Evolutionary conservation across 1,284 basidiomycete species (phyloP).

Genomic region (Cryptococcus neoformans): DNA sequence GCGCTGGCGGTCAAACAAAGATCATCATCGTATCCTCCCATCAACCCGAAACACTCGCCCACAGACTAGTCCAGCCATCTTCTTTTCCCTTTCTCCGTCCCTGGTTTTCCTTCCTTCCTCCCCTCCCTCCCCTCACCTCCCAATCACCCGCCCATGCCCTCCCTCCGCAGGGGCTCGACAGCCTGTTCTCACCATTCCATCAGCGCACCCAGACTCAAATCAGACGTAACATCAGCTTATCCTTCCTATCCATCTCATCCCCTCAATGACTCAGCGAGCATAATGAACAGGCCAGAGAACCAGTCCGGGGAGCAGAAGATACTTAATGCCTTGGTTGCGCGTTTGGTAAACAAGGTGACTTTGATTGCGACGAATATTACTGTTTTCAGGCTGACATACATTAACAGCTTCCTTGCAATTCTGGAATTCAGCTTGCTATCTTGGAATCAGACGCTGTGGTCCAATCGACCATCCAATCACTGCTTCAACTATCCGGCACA

Average conservation of each 20-base stretch:
- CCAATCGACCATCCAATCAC: slow-evolving; percentile 67
- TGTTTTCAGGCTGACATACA: too few species aligned
- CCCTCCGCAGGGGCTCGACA: slow-evolving; percentile 2
- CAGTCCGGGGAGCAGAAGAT: slow-evolving; percentile 34
- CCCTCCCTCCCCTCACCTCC: not conserved
- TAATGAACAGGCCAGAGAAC: slow-evolving; percentile 5
- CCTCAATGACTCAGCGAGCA: slow-evolving; percentile 9
- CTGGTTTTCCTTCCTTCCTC: too few species aligned
- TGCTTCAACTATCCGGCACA: slow-evolving; percentile 72
- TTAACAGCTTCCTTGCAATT: slow-evolving; percentile 70
- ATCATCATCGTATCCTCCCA: too few species aligned
- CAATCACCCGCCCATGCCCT: not conserved
- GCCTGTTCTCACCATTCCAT: slow-evolving; percentile 16
- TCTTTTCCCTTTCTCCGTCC: too few species aligned
- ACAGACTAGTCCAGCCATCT: too few species aligned
- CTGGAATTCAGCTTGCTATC: slow-evolving; percentile 66
- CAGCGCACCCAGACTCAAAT: not conserved
- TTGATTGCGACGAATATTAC: too few species aligned
- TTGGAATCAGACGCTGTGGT: slow-evolving; percentile 72
- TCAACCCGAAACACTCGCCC: too few species aligned
- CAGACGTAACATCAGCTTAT: too few species aligned
- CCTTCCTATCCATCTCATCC: not conserved
- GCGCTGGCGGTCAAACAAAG: too few species aligned
- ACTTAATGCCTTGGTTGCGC: slow-evolving; percentile 30
- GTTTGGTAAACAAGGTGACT: slow-evolving; percentile 48